phyloP scores from a whole-genome alignment of 192 early-diverging fungal genomes.

The Coemansia sp. region DNA sequence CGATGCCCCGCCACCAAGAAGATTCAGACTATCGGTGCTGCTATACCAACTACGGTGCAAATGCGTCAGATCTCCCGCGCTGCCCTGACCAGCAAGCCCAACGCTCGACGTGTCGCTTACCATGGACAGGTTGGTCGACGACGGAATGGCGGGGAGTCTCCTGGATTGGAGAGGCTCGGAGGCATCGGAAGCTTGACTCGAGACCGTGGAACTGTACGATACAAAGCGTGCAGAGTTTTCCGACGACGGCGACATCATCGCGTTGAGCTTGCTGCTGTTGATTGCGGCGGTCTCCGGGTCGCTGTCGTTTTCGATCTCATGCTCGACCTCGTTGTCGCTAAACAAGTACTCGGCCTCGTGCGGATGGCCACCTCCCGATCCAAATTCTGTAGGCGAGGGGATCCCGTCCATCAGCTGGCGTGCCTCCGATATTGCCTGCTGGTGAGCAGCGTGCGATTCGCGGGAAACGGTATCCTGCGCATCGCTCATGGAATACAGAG shows the following conservation, averaged over 20 bases:
- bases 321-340: conserved; percentile 16
- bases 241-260: conserved; percentile 44
- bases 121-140: conserved; percentile 29
- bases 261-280: conserved; percentile 28
- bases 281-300: conserved; percentile 6
- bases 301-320: conserved; percentile 14
- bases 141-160: conserved; percentile 18
- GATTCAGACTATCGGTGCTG: conserved; percentile 46
- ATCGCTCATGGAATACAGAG: conserved; percentile 48
- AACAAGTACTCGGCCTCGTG: conserved; percentile 56
- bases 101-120: conserved; percentile 34
- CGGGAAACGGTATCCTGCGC: conserved; percentile 14
- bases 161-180: conserved; percentile 21
- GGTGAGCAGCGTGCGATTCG: conserved; percentile 23
- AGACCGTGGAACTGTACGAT: conserved; percentile 38
- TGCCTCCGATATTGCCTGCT: conserved; percentile 43
- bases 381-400: conserved; percentile 42
- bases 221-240: conserved; percentile 39
- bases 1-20: conserved; percentile 35
- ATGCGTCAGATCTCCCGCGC: conserved; percentile 30
- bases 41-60: conserved; percentile 55
- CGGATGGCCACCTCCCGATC: not conserved
- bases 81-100: conserved; percentile 32
- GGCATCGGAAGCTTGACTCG: conserved; percentile 29
- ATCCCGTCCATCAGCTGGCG: conserved; percentile 52